Evolutionary conservation across 257 asterid genomes (phyloP), one percentile per base, ranked within the genome.

Genomic region (Nemophila menziesii): DNA sequence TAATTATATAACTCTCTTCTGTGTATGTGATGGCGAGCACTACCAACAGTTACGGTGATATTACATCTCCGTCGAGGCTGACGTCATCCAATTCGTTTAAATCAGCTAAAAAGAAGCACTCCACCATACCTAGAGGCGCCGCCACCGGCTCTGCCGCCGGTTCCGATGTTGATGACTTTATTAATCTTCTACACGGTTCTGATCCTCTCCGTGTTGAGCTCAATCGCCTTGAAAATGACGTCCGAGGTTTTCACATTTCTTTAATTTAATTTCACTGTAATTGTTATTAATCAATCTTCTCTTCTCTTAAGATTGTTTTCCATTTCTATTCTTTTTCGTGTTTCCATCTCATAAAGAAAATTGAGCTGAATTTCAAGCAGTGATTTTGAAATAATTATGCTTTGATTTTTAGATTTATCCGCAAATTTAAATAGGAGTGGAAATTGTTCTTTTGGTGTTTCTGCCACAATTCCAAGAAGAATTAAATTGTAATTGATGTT

Each of bases 201-300:
- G 92, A 85, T 78, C 93, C 95, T 2, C 73, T 85, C 57, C 87
- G 92, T 46, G 62, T 80, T 39, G 92, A 80, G 69, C 93, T 85
- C 64, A 74, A 72, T 65, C 93, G 92, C 63, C 95, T 85, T 14
- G 93, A 85, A 8, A 85, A 85, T 61, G 77, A 80, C 58, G 63
- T 78, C 50, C 72, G 92, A 80, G 93, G 95, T 84, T 24, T 26
- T 48, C 52, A 13, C 23, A 38, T 21, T 17, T 36, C 29, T 15
- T 15, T 21, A 1, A n/a, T n/a, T n/a, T n/a, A n/a, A 8, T 44
- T 16, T 44, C 11, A 47, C 24, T 15, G 47, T 22, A 11, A 1
- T 39, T 48, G 16, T 22, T 39, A 21, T n/a, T n/a, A n/a, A n/a
- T 45, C 8, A 16, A 16, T 37, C 47, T 49, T 51, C 42, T 21